Base-by-base conservation (phyloP, 2,329 filamentous ascomycete species). In the Colletotrichum sansevieriae region DNA sequence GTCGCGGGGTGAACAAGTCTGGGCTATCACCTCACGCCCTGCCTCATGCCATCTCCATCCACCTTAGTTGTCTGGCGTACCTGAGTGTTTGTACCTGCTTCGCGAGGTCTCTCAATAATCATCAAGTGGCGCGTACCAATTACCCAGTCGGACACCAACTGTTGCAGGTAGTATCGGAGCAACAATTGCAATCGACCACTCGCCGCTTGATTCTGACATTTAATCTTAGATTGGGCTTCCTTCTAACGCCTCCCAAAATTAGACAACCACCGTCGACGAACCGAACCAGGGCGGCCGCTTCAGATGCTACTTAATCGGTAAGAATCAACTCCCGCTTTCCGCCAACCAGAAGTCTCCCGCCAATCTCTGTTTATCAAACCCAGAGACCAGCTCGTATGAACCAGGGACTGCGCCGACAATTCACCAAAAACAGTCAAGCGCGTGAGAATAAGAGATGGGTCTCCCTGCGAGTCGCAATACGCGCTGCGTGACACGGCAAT, bases 201-300 rank as follows among this genome's bases (percentile, higher is more conserved):
- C 62, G 63, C 15, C n/a, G 62, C 56, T 57, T 55, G 22, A 60
- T 49, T 20, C 56, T 47, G 62, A 52, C 41, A n/a, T 33, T 35
- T 46, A 68, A 68, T 68, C 49, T 68, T 56, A 68, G 15, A 25
- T 20, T 47, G 52, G 33, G 22, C 55, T 59, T 41, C 61, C 41
- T 49, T 20, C 41, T 22, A 54, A 33, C 62, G 62, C 63, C 66
- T 65, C 62, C 49, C 55, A 61, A 56, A 56, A 56, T 60, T 65
- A 65, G 52, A 58, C 25, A 37, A 37, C 33, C 51, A 44, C 64
- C 51, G 22, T 57, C 25, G 25, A 25, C 22, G 63, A 41, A 61
- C 29, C 25, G 39, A 39, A 37, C 39, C 63, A 37, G 37, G 54
- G 10, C 54, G 20, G 58, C 46, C 63, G 33, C 18, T 54, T 35